phyloP scores from a whole-genome alignment of 1,139 yeast genomes.

The Debaryomycetaceae sp. region DNA sequence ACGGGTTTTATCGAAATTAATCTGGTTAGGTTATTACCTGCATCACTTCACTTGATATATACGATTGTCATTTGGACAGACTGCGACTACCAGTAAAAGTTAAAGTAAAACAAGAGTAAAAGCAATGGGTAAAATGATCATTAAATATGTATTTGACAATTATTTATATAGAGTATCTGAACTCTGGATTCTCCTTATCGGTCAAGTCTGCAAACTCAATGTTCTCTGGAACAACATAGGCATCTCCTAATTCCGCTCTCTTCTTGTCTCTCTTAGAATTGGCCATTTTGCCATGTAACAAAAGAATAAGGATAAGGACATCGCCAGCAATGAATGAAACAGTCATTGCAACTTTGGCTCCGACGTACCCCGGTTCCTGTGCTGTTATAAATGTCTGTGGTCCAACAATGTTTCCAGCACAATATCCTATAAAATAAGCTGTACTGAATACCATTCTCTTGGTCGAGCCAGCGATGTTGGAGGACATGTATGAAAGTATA shows the following conservation, averaged over 20 bases:
- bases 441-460: not conserved
- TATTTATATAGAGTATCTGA: slow-evolving; percentile 5
- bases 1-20: too few species aligned
- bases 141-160: not conserved
- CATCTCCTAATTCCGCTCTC: slow-evolving; percentile 99
- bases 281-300: not conserved
- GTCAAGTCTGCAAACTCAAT: slow-evolving; percentile 16
- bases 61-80: too few species aligned
- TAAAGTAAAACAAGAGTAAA: too few species aligned
- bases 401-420: slow-evolving; percentile 25
- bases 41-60: too few species aligned
- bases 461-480: not conserved
- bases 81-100: too few species aligned
- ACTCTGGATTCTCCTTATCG: slow-evolving; percentile 14
- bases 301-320: not conserved
- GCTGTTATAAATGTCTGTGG: slow-evolving; percentile 24
- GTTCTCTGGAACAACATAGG: slow-evolving; percentile 75
- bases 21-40: too few species aligned
- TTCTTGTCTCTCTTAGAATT: slow-evolving; percentile 85
- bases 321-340: slow-evolving; percentile 2
- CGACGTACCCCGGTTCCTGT: slow-evolving; percentile 11
- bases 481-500: not conserved
- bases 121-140: too few species aligned
- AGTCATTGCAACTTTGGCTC: slow-evolving; percentile 8
- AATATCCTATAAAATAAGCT: not conserved